Evolutionary conservation across 257 asterid species (phyloP).

Genomic region (Solanum bukasovii): DNA sequence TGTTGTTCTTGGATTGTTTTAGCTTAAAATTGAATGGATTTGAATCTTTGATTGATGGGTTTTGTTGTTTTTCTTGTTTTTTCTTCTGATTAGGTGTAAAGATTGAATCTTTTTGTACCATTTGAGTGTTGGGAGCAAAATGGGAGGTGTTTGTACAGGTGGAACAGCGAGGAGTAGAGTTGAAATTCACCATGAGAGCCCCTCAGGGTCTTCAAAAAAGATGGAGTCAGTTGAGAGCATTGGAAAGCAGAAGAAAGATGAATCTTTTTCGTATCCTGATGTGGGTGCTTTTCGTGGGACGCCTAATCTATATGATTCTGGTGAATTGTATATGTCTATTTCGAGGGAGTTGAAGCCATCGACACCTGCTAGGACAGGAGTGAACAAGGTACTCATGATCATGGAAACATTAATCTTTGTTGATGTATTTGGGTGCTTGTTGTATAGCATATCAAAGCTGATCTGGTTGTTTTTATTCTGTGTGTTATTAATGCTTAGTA

Average conservation of each 20-base stretch:
- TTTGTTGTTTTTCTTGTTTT: neutral
- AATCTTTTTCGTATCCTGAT: slow-evolving; percentile 37
- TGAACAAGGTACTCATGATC: slow-evolving; percentile 44
- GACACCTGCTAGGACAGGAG: slow-evolving; percentile 45
- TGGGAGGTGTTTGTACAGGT: slow-evolving; percentile 92
- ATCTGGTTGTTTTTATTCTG: neutral
- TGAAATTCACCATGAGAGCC: slow-evolving; percentile 32
- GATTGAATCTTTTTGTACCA: neutral
- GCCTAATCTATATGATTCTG: slow-evolving; percentile 62
- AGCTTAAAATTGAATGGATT: neutral
- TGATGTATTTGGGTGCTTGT: neutral
- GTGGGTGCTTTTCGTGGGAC: slow-evolving; percentile 42
- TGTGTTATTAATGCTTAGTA: neutral
- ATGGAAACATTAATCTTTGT: neutral
- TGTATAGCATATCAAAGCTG: neutral
- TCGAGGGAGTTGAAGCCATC: slow-evolving; percentile 68
- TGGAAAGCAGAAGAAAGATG: slow-evolving; percentile 29
- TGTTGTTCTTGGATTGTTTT: neutral
- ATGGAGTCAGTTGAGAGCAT: slow-evolving; percentile 38
- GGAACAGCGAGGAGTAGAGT: slow-evolving; percentile 43
- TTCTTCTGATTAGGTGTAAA: neutral
- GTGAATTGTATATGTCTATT: slow-evolving; percentile 54
- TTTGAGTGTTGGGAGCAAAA: slow-evolving; percentile 16
- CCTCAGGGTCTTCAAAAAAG: slow-evolving; percentile 72
- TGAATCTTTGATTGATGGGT: neutral